Evolutionary conservation across 257 asterid genomes (phyloP).

Genomic region (Cruciata laevipes): DNA sequence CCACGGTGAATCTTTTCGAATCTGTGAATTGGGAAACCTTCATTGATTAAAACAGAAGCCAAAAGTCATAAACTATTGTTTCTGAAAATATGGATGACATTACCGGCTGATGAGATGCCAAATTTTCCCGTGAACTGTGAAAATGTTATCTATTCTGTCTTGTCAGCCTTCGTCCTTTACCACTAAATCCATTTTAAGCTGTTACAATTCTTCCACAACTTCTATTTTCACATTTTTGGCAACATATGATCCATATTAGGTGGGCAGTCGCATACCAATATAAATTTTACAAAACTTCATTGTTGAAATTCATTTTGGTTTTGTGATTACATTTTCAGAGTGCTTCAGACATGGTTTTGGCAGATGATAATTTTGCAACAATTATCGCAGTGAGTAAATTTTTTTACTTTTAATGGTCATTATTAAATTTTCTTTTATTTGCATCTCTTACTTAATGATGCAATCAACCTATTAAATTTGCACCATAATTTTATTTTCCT

Average conservation of each 20-base stretch:
- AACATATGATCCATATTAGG: slow-evolving; percentile 2
- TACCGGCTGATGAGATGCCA: not conserved
- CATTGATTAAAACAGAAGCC: not conserved
- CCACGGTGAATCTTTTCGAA: not conserved
- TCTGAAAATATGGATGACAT: not conserved
- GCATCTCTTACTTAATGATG: not conserved
- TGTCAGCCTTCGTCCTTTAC: not conserved
- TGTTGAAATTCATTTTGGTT: slow-evolving; percentile 7
- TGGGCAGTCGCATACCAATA: not conserved
- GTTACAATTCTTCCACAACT: not conserved
- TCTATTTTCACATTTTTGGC: not conserved
- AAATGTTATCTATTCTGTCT: not conserved
- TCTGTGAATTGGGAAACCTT: not conserved
- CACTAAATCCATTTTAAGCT: not conserved
- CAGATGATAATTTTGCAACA: slow-evolving; percentile 96
- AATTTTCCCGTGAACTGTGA: not conserved
- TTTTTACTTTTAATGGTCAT: slow-evolving; percentile 10
- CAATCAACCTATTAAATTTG: not conserved
- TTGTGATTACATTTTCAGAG: slow-evolving; percentile 58
- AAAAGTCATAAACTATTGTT: not conserved
- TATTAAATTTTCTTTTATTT: not conserved
- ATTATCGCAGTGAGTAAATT: slow-evolving; percentile 82
- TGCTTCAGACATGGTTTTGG: slow-evolving; percentile 99
- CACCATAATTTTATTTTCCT: not conserved
- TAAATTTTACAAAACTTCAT: not conserved